Evolutionary conservation across 352 stramenopile species (phyloP).

Genomic region (Phytophthora megakarya): DNA sequence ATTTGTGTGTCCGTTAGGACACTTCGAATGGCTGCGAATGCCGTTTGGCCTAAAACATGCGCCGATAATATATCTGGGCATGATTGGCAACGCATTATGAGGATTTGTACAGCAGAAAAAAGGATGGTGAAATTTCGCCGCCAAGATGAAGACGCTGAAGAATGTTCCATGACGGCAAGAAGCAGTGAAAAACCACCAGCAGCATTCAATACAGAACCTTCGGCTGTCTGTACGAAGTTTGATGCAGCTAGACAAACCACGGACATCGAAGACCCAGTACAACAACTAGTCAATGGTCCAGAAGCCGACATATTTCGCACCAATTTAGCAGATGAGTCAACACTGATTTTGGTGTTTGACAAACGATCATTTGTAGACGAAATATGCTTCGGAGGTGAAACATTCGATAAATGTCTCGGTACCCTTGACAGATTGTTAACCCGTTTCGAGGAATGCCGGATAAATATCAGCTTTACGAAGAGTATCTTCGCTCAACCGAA

Average conservation of each 20-base stretch:
- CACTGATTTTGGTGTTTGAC: background rate
- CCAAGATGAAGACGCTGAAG: too few species aligned
- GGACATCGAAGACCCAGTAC: too few species aligned
- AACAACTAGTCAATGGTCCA: too few species aligned
- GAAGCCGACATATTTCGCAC: background rate
- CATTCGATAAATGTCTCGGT: background rate
- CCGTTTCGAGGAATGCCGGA: slow-evolving; percentile 4
- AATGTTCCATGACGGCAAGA: too few species aligned
- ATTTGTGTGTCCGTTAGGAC: background rate
- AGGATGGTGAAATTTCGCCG: background rate
- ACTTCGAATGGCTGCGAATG: slow-evolving; percentile 1
- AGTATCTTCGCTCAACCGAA: too few species aligned
- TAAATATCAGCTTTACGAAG: too few species aligned
- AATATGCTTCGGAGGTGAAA: background rate
- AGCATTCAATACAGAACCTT: too few species aligned
- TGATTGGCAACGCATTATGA: too few species aligned
- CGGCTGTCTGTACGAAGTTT: background rate
- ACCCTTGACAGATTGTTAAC: background rate
- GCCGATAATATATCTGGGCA: too few species aligned
- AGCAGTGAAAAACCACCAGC: too few species aligned
- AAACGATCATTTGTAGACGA: too few species aligned
- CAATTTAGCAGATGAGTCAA: background rate
- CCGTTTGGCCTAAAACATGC: too few species aligned
- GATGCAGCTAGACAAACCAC: background rate
- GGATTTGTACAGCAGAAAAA: background rate